phyloP scores from a whole-genome alignment of 257 asterid species.

The Salvia rosmarinus region DNA sequence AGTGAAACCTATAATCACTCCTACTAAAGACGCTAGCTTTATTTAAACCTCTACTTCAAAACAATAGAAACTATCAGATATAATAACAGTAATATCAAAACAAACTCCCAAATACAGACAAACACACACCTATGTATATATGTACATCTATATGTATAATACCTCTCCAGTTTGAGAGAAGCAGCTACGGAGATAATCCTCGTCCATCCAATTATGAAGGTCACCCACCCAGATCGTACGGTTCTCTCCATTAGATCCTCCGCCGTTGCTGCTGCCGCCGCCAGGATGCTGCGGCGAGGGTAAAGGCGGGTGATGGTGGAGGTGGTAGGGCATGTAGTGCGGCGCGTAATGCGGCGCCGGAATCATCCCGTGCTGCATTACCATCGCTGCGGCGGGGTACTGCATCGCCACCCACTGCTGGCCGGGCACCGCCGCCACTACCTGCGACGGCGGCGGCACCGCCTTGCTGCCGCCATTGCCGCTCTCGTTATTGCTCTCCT shows the following conservation, averaged over 20 bases:
- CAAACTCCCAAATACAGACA: background rate
- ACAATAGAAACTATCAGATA: too few species aligned
- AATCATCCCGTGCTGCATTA: slow-evolving; percentile 86
- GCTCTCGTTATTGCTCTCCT: slow-evolving; percentile 33
- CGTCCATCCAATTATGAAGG: slow-evolving; percentile 94
- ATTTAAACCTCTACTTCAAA: slow-evolving; percentile 8
- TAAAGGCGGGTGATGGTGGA: slow-evolving; percentile 46
- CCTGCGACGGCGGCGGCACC: slow-evolving; percentile 39
- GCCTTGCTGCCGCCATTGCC: slow-evolving; percentile 15
- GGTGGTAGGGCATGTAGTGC: slow-evolving; percentile 56
- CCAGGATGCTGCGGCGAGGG: slow-evolving; percentile 42
- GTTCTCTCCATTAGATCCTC: slow-evolving; percentile 73
- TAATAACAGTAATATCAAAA: background rate
- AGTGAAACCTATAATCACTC: slow-evolving; percentile 1
- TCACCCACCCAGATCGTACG: slow-evolving; percentile 98
- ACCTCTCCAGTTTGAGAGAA: slow-evolving; percentile 91
- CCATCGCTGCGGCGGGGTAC: slow-evolving; percentile 79
- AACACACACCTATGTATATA: background rate
- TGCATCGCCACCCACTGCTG: slow-evolving; percentile 84
- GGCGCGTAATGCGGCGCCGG: slow-evolving; percentile 77
- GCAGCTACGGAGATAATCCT: slow-evolving; percentile 92
- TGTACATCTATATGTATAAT: background rate
- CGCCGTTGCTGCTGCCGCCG: slow-evolving; percentile 45
- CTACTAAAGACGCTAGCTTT: slow-evolving; percentile 22
- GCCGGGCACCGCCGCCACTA: slow-evolving; percentile 43